Base-by-base conservation (phyloP, 1,284 basidiomycete genomes). In the Fomes fomentarius region DNA sequence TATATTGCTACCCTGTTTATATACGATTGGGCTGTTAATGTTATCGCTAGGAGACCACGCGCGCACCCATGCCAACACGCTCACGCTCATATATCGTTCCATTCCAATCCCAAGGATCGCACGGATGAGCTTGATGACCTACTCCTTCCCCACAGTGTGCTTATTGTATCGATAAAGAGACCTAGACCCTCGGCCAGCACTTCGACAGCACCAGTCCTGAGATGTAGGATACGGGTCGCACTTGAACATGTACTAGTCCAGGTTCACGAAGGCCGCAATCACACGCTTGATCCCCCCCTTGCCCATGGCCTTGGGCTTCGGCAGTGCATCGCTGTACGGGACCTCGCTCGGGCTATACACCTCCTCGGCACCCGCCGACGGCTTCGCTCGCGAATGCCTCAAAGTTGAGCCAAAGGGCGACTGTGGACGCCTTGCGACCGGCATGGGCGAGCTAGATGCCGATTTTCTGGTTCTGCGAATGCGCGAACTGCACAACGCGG, bases 121-220 rank as follows among this genome's bases (percentile, higher is more conserved):
- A n/a, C 96, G 89, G 43, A 98, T 83, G 19, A 98, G 83, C 59
- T 94, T 93, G 63, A 99, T 85, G n/a, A 85, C 94, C 69, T 98
- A 95, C 68, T 98, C 93, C 66, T 95, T 92, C 75, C 99, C 96
- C 2, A 88, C 78, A 1, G 88, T 83, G 62, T 88, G 79, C 65
- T 94, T 91, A 66, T 85, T 87, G 67, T 98, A 96, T 15, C 94
- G 85, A 1, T 89, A 83, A 25, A 98, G 78, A 0, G 94, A 87
- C 57, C 94, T 95, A 53, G 25, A 12, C 48, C n/a, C n/a, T n/a
- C n/a, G n/a, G n/a, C n/a, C n/a, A n/a, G n/a, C n/a, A n/a, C n/a
- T n/a, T n/a, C n/a, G n/a, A 25, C 37, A 19, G 38, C 56, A 24
- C 11, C 1, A 30, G 37, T 14, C 21, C 2, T 10, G 25, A 34